Conservation (phyloP, 1,284 basidiomycete genomes). For the Phylloporus gajari region DNA sequence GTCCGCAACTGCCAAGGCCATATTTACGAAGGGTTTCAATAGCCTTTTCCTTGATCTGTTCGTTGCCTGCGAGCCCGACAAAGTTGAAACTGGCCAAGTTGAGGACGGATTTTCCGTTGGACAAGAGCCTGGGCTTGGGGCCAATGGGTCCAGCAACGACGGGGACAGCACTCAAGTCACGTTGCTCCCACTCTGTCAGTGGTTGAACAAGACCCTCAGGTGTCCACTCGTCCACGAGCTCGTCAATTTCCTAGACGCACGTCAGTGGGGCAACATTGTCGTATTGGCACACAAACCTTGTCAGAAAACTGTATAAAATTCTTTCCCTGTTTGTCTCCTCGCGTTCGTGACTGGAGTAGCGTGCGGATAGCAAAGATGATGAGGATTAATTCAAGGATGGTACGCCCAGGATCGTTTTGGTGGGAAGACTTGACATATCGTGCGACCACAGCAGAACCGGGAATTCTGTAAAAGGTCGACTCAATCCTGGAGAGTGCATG, state of each 20-base stretch:
- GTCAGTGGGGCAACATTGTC: background rate
- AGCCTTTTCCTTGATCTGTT: slow-evolving; percentile 87
- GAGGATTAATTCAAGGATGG: slow-evolving; percentile 90
- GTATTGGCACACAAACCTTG: slow-evolving; percentile 65
- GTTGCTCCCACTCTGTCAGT: slow-evolving; percentile 68
- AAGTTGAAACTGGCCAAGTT: slow-evolving; percentile 97
- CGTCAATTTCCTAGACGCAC: slow-evolving; percentile 86
- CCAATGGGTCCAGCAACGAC: slow-evolving; percentile 85
- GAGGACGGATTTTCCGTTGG: slow-evolving; percentile 81
- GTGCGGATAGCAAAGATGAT: slow-evolving; percentile 91
- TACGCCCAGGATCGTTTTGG: slow-evolving; percentile 92
- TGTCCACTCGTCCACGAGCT: slow-evolving; percentile 94
- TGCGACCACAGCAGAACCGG: slow-evolving; percentile 89
- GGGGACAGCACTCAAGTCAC: slow-evolving; percentile 80
- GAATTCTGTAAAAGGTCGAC: slow-evolving; percentile 76
- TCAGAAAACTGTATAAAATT: slow-evolving; percentile 92
- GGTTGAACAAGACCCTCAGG: slow-evolving; percentile 86
- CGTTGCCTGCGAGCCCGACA: slow-evolving; percentile 89
- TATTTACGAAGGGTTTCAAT: slow-evolving; percentile 91
- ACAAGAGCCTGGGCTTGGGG: slow-evolving; percentile 81
- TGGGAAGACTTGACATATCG: slow-evolving; percentile 93
- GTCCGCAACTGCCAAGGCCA: slow-evolving; percentile 96
- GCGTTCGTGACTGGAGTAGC: slow-evolving; percentile 87
- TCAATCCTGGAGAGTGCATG: slow-evolving; percentile 65
- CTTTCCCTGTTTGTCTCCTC: slow-evolving; percentile 86